phyloP scores from a whole-genome alignment of 192 early-diverging fungal genomes.

The Backusella circina region DNA sequence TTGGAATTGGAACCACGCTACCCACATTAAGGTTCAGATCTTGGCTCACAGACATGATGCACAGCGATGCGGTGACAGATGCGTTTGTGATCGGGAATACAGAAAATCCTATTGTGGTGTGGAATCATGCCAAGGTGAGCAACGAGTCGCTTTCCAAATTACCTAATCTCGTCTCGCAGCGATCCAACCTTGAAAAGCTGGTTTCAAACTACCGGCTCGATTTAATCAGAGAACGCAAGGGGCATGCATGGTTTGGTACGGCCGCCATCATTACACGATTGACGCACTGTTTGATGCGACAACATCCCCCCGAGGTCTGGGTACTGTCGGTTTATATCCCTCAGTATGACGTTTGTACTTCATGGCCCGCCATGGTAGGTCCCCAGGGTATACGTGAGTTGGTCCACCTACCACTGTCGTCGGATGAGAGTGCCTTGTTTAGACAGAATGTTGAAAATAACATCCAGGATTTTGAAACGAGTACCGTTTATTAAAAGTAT shows the following conservation, averaged over 20 bases:
- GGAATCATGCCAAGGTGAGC: background rate
- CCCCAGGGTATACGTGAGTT: background rate
- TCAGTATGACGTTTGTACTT: background rate
- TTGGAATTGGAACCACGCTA: constrained; percentile 1
- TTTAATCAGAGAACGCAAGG: background rate
- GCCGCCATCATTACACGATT: background rate
- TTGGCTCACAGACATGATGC: background rate
- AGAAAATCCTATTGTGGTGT: background rate
- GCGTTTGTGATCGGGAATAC: background rate
- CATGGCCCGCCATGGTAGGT: constrained; percentile 3
- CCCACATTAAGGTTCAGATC: background rate
- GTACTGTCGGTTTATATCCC: background rate
- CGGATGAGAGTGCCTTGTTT: background rate
- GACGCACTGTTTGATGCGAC: background rate
- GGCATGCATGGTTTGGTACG: constrained; percentile 1
- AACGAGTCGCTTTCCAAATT: background rate
- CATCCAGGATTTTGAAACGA: background rate
- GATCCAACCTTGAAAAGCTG: background rate
- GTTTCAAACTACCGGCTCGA: background rate
- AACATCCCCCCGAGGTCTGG: background rate
- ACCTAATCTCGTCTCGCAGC: background rate
- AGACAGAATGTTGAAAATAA: background rate
- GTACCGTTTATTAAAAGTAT: background rate
- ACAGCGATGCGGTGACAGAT: background rate
- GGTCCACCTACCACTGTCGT: background rate